These are phyloP conservation scores for Myochromella boudieri DNA, from an alignment of 768 basidiomycete genomes.

Conservation along the genomic window DNA sequence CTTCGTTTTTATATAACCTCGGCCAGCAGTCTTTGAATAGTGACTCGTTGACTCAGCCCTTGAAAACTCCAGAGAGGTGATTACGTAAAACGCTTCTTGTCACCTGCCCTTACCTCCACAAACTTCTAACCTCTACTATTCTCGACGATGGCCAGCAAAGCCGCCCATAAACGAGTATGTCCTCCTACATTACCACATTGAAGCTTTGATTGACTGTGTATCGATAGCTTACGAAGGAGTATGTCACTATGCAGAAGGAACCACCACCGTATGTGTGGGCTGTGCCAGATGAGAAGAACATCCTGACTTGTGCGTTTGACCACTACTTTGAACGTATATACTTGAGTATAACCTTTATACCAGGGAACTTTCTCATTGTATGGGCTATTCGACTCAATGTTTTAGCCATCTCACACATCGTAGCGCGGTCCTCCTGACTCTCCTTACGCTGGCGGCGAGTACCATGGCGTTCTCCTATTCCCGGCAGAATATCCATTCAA, in stretches of 20 bases:
- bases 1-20: too few relatives aligned
- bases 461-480: constrained; percentile 89
- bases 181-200: not conserved
- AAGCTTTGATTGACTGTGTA: constrained; percentile 5
- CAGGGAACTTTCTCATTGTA: constrained; percentile 96
- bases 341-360: constrained; percentile 5
- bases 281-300: constrained; percentile 95
- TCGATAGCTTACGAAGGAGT: constrained; percentile 81
- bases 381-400: constrained; percentile 23
- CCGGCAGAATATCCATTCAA: constrained; percentile 96
- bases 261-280: constrained; percentile 98
- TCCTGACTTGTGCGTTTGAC: constrained; percentile 77
- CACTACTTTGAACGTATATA: not conserved
- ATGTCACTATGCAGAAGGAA: constrained; percentile 85
- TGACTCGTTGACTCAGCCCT: too few relatives aligned
- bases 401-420: constrained; percentile 15
- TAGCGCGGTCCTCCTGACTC: constrained; percentile 95
- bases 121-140: constrained; percentile 10
- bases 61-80: too few relatives aligned
- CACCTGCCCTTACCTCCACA: constrained; percentile 16
- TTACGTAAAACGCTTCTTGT: constrained; percentile 15
- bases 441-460: constrained; percentile 89
- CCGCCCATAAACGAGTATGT: constrained; percentile 79
- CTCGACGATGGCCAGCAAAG: constrained; percentile 74
- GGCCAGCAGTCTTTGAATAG: too few relatives aligned